These are phyloP conservation scores for Lipomyces kockii DNA, from an alignment of 805 yeast species.

Conservation along the genomic window DNA sequence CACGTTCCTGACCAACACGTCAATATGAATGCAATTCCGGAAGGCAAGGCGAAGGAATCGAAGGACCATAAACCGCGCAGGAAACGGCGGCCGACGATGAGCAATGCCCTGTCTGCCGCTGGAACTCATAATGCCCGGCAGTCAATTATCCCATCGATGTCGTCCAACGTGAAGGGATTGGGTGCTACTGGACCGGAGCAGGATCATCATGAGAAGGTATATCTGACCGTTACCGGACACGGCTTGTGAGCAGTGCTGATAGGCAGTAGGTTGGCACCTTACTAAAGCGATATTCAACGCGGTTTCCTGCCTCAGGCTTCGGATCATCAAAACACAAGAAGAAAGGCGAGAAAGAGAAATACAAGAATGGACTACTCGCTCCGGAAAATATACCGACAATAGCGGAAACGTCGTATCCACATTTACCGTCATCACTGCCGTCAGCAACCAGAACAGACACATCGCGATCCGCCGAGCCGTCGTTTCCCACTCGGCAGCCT, in stretches of 20 bases:
- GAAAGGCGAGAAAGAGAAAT: conserved; percentile 18
- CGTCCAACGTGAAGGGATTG: conserved; percentile 11
- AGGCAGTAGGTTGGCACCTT: conserved; percentile 28
- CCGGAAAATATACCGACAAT: conserved; percentile 15
- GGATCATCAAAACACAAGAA: conserved; percentile 6
- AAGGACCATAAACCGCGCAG: conserved; percentile 9
- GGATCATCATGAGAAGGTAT: conserved; percentile 25
- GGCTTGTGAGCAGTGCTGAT: background rate
- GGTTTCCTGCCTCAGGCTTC: conserved; percentile 8
- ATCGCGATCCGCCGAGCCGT: background rate
- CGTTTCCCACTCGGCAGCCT: background rate
- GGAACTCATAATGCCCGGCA: conserved; percentile 16
- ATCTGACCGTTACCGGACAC: background rate
- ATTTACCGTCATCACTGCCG: conserved; percentile 2
- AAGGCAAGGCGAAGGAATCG: conserved; percentile 1
- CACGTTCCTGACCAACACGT: background rate
- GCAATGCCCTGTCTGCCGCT: background rate
- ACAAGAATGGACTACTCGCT: conserved; percentile 14
- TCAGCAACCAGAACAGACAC: background rate
- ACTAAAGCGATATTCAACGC: conserved; percentile 34
- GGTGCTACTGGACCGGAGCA: conserved; percentile 5
- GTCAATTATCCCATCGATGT: conserved; percentile 37
- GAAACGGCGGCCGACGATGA: conserved; percentile 18
- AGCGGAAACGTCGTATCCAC: conserved; percentile 6
- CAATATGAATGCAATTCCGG: conserved; percentile 11